A percentile compares a stretch with the other conserved stretches of the same genome.
phyloP scores from a whole-genome alignment of 2,329 filamentous ascomycete genomes.

The Orbilia javanica region DNA sequence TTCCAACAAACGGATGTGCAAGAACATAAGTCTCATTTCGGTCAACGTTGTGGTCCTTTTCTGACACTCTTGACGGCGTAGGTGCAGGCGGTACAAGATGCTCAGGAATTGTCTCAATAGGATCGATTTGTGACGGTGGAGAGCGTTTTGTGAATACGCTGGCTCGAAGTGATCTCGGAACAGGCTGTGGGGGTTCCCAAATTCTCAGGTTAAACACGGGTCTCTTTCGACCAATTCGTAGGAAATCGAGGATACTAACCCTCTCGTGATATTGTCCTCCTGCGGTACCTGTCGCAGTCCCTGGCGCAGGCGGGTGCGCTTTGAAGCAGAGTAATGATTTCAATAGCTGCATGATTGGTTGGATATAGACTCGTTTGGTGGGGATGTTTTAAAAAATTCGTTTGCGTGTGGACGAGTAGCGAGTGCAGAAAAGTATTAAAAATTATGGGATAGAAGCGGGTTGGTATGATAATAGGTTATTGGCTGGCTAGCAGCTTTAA shows the following conservation, averaged over 20 bases:
- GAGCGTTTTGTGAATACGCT: constrained; percentile 23
- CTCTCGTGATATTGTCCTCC: constrained; percentile 3
- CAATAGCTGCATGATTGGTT: constrained; percentile 21
- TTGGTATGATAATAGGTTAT: constrained; percentile 4
- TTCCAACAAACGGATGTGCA: constrained; percentile 42
- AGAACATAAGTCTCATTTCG: constrained; percentile 52
- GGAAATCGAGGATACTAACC: constrained; percentile 31
- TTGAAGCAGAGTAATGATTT: constrained; percentile 30
- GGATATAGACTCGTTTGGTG: background rate
- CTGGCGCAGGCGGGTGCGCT: constrained; percentile 4
- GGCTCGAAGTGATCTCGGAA: constrained; percentile 29
- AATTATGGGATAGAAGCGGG: background rate
- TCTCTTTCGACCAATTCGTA: constrained; percentile 17
- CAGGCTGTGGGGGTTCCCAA: constrained; percentile 19
- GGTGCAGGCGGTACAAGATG: constrained; percentile 13
- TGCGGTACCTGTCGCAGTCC: background rate
- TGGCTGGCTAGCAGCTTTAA: background rate
- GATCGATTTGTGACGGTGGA: constrained; percentile 17
- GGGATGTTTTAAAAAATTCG: background rate
- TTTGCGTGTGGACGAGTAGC: constrained; percentile 6
- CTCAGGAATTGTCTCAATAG: constrained; percentile 15
- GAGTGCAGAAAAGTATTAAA: constrained; percentile 18
- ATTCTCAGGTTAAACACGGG: constrained; percentile 37
- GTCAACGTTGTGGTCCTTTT: constrained; percentile 50
- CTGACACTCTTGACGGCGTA: constrained; percentile 43